Base-by-base conservation (phyloP, 2,329 filamentous ascomycete genomes). In the Paraphaeosphaeria minitans region DNA sequence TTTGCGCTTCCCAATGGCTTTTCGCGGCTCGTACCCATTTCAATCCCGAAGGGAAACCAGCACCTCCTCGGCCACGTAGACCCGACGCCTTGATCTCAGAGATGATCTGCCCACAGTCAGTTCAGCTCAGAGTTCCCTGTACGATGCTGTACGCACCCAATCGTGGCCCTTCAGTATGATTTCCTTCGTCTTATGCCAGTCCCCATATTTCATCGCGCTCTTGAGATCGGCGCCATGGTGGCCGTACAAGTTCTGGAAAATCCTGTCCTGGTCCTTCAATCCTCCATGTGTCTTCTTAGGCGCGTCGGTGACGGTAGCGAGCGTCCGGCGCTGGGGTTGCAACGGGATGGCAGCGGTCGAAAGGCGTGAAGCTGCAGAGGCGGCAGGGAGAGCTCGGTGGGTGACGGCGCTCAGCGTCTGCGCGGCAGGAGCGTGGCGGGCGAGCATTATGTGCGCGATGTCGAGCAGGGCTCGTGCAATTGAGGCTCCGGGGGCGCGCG, bases 161-260 rank as follows among this genome's bases (percentile, higher is more conserved):
- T 99, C 94, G 80, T 99, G 92, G 57, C 95, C 95, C 85, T 99
- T 99, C 69, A 92, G 82, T 59, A 99, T 80, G 58, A 99, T 99
- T 79, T 99, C 95, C 86, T 99, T 99, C 56, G 95, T 99, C 86
- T 96, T 97, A 84, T 99, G 88, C 95, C 95, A 99, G 80, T 98
- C 95, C 70, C 95, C 95, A 85, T 96, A 96, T 82, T 96, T 97
- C 89, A 92, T 93, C 55, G 95, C 93, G 75, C 88, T 92, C 84
- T 95, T 94, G 70, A 99, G 82, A 78, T 97, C 93, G 63, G 93
- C 86, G 53, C 92, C 93, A 81, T 92, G 92, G 77, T 95, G 92
- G 73, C 92, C 89, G 82, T 99, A 99, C 59, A 99, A 85, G 82
- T 99, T 99, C 83, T 96, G 93, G 82, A 99, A 99, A 81, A 99